These are phyloP conservation scores for Blastobotrys peoriensis DNA, from an alignment of 805 yeast genomes.

Conservation along the genomic window DNA sequence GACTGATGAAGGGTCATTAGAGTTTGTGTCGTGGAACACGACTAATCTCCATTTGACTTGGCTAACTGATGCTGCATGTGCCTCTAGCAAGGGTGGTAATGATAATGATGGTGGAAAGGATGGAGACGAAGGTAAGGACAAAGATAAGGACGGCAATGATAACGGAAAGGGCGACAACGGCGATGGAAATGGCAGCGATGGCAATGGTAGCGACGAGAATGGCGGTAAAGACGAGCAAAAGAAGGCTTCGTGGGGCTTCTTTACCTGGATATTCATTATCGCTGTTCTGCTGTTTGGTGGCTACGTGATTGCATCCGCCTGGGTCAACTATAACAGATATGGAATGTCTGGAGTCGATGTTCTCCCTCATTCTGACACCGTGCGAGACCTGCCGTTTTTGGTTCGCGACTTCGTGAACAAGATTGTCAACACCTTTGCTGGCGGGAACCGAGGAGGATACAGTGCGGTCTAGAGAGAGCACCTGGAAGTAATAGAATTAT, in stretches of 20 bases:
- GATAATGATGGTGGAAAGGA: conserved; percentile 29
- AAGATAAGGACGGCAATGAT: conserved; percentile 19
- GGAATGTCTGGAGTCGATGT: conserved; percentile 57
- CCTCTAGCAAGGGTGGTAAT: conserved; percentile 17
- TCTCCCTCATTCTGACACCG: conserved; percentile 35
- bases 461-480: conserved; percentile 88
- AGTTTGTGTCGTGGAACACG: conserved; percentile 19
- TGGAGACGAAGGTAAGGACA: conserved; percentile 20
- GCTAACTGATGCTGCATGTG: conserved; percentile 21
- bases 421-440: conserved; percentile 61
- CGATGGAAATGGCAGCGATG: conserved; percentile 28
- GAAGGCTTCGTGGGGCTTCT: conserved; percentile 63
- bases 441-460: conserved; percentile 76
- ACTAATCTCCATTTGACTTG: conserved; percentile 15
- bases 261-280: conserved; percentile 77
- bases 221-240: conserved; percentile 26
- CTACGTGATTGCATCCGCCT: conserved; percentile 67
- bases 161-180: conserved; percentile 17
- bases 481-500: too few relatives aligned
- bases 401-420: conserved; percentile 68
- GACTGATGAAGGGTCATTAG: conserved; percentile 4
- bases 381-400: conserved; percentile 68
- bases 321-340: conserved; percentile 68
- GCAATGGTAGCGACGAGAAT: conserved; percentile 28
- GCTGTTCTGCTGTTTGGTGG: conserved; percentile 62